Evolutionary conservation across 164 flowering plant genomes (phyloP).

Genomic region (Magnolia changhungtana): DNA sequence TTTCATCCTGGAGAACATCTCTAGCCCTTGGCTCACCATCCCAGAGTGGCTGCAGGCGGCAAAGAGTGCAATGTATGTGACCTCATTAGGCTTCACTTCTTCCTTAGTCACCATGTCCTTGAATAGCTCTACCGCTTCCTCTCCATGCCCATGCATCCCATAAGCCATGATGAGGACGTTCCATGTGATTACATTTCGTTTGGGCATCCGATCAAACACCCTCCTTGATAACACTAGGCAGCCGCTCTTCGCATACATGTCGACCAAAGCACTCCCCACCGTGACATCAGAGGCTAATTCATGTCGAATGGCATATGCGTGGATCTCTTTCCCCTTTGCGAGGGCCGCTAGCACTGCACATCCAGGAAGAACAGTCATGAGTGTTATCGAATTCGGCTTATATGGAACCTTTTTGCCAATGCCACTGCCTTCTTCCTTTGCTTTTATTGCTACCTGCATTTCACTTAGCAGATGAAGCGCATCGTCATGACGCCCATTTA

Average conservation of each 20-base stretch:
- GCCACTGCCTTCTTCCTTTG: conserved; percentile 5
- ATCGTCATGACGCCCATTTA: conserved; percentile 42
- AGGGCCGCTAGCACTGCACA: conserved; percentile 73
- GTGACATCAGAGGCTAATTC: conserved; percentile 51
- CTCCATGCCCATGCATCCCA: conserved; percentile 86
- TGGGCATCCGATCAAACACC: conserved; percentile 56
- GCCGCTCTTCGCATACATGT: conserved; percentile 84
- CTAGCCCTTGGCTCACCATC: conserved; percentile 56
- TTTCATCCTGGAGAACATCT: conserved; percentile 57
- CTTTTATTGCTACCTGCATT: conserved; percentile 39
- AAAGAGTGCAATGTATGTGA: conserved; percentile 65
- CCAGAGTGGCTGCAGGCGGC: conserved; percentile 82
- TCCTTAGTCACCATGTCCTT: conserved; percentile 34
- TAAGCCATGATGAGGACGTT: conserved; percentile 79
- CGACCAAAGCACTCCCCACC: conserved; percentile 73
- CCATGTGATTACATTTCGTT: conserved; percentile 69
- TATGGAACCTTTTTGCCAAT: conserved; percentile 5
- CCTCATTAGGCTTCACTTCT: conserved; percentile 56
- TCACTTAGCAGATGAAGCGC: conserved; percentile 51
- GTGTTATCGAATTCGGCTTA: conserved; percentile 72
- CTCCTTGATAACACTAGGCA: conserved; percentile 45
- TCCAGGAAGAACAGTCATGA: conserved; percentile 79
- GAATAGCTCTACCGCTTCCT: conserved; percentile 53
- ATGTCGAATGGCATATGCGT: conserved; percentile 64
- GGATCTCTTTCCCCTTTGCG: conserved; percentile 76